Conservation (phyloP, 2,329 filamentous ascomycete species). For the Microsporum canis region DNA sequence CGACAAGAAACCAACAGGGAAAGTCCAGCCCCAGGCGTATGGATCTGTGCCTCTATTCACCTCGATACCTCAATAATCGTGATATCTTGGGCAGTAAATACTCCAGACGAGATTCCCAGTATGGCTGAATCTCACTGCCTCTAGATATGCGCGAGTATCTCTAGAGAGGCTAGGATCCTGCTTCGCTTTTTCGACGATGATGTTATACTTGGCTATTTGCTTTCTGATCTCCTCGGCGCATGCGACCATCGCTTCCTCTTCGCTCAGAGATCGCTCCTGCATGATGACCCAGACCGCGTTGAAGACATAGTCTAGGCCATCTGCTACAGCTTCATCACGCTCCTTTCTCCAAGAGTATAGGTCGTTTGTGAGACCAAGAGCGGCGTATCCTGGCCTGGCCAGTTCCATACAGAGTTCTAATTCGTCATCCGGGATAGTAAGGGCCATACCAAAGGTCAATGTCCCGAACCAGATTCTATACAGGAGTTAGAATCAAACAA, state of each 20-base stretch:
- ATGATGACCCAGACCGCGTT: slow-evolving; percentile 35
- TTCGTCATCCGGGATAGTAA: slow-evolving; percentile 30
- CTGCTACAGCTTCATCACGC: slow-evolving; percentile 23
- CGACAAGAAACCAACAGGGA: neutral
- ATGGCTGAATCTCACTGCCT: slow-evolving; percentile 23
- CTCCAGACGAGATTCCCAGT: slow-evolving; percentile 30
- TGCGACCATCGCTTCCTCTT: slow-evolving; percentile 21
- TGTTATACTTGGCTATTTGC: slow-evolving; percentile 15
- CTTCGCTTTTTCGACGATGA: slow-evolving; percentile 14
- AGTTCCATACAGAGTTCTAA: slow-evolving; percentile 22
- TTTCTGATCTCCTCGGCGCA: slow-evolving; percentile 19
- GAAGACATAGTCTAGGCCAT: slow-evolving; percentile 9
- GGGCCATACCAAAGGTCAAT: slow-evolving; percentile 28
- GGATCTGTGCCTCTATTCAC: neutral
- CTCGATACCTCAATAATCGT: slow-evolving; percentile 10
- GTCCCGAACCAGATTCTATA: slow-evolving; percentile 27
- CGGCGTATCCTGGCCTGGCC: slow-evolving; percentile 20
- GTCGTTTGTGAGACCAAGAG: slow-evolving; percentile 30
- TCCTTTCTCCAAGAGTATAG: slow-evolving; percentile 33
- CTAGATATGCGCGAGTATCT: slow-evolving; percentile 22
- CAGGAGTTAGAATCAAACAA: neutral
- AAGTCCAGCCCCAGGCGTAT: neutral
- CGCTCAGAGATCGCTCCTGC: slow-evolving; percentile 22
- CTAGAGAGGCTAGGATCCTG: slow-evolving; percentile 13
- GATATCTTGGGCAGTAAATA: slow-evolving; percentile 26